These are phyloP conservation scores for Pelargonium exstipulatum DNA, from an alignment of 441 rosid genomes.

Conservation along the genomic window DNA sequence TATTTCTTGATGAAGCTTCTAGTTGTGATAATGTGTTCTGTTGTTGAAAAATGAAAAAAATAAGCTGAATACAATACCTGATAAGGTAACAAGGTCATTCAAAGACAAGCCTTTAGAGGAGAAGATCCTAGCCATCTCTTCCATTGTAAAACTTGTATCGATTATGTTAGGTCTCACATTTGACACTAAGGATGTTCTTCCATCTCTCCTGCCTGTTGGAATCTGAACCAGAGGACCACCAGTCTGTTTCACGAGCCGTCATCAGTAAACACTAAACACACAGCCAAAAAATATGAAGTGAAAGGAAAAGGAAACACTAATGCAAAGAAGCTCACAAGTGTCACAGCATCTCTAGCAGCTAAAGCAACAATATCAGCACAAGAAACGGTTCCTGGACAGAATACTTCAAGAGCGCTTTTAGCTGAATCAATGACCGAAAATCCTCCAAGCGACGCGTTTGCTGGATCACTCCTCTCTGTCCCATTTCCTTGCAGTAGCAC, in stretches of 20 bases:
- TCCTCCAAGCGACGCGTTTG: conserved; percentile 53
- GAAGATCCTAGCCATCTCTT: conserved; percentile 57
- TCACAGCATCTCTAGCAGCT: conserved; percentile 65
- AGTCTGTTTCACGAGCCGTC: conserved; percentile 27
- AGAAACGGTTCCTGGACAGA: conserved; percentile 54
- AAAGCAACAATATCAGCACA: conserved; percentile 56
- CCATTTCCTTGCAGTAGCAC: conserved; percentile 52
- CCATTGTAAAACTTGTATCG: conserved; percentile 70
- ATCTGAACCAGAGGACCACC: conserved; percentile 51
- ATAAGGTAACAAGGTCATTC: conserved; percentile 62
- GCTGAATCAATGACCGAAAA: conserved; percentile 47
- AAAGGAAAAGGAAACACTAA: not conserved
- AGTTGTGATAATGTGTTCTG: too few species aligned
- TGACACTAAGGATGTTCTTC: conserved; percentile 37
- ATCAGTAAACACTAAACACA: conserved; percentile 13
- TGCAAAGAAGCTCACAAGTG: conserved; percentile 32
- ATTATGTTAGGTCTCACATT: conserved; percentile 69
- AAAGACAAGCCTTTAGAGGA: conserved; percentile 67
- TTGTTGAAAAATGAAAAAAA: too few species aligned
- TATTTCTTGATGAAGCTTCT: too few species aligned
- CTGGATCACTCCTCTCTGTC: conserved; percentile 58
- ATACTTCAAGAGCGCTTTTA: conserved; percentile 48
- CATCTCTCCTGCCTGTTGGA: conserved; percentile 65
- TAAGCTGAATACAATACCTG: conserved; percentile 40
- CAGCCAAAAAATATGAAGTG: not conserved